phyloP scores from a whole-genome alignment of 2,329 filamentous ascomycete species.

The Aspergillus oerlinghausenensis region DNA sequence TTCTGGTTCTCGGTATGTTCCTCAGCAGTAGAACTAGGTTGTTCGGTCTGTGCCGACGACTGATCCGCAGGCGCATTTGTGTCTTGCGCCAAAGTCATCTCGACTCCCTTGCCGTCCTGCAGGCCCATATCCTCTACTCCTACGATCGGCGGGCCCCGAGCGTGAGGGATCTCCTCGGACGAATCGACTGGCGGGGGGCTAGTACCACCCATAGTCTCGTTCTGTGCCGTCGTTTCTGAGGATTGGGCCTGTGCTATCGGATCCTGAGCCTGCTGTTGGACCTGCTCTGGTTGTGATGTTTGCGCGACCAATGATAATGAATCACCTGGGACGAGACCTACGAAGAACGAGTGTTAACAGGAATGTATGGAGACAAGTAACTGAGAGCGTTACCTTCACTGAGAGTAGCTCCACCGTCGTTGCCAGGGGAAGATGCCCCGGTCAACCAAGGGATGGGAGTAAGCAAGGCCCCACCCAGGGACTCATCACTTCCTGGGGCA shows the following conservation, averaged over 20 bases:
- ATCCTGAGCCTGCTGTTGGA: conserved; percentile 1
- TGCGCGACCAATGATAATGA: neutral
- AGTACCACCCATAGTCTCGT: conserved; percentile 16
- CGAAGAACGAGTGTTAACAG: neutral
- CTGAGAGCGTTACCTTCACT: conserved; percentile 9
- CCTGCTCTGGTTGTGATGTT: neutral
- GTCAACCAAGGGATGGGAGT: conserved; percentile 91
- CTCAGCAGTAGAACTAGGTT: conserved; percentile 4
- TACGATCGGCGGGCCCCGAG: conserved; percentile 76
- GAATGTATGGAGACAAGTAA: neutral
- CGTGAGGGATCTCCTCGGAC: conserved; percentile 66
- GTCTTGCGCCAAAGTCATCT: conserved; percentile 32
- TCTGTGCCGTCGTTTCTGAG: conserved; percentile 11
- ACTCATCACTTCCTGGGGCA: conserved; percentile 74
- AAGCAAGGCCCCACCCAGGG: conserved; percentile 80
- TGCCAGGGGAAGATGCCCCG: conserved; percentile 28
- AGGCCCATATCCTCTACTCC: conserved; percentile 83
- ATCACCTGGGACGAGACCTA: neutral
- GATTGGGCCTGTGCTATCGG: neutral
- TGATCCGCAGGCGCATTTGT: conserved; percentile 9
- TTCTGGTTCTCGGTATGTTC: neutral
- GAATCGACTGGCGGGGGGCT: conserved; percentile 43
- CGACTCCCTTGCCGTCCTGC: conserved; percentile 52
- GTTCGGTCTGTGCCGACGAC: neutral
- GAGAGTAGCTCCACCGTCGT: conserved; percentile 13